Evolutionary conservation across 495 filamentous ascomycete species (phyloP).

Genomic region (Ascobolus immersus): DNA sequence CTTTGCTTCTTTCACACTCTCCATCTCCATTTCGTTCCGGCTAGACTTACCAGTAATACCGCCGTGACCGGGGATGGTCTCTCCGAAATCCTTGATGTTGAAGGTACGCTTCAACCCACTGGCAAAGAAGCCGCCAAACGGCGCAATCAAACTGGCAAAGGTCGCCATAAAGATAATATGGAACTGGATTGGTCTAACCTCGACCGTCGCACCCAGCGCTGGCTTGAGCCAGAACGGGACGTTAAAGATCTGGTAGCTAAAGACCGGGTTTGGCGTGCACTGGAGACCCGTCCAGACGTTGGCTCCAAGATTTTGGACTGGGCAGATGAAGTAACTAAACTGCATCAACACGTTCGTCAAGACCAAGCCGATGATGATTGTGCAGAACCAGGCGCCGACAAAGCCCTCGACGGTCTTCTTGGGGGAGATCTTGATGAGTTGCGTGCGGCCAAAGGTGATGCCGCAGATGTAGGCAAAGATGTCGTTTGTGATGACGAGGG

Average conservation of each 20-base stretch:
- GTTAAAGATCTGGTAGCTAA: conserved; percentile 50
- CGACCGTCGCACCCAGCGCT: conserved; percentile 28
- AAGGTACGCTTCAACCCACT: conserved; percentile 95
- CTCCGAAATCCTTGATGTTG: conserved; percentile 99
- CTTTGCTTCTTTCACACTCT: neutral
- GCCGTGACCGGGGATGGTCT: conserved; percentile 90
- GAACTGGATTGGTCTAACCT: conserved; percentile 70
- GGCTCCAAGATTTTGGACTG: conserved; percentile 85
- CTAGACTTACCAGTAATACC: conserved; percentile 43
- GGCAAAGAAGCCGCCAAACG: conserved; percentile 96
- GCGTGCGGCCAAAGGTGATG: conserved; percentile 87
- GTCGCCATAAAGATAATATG: conserved; percentile 76
- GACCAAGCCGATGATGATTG: conserved; percentile 54
- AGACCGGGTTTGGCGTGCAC: conserved; percentile 82
- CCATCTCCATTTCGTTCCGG: neutral
- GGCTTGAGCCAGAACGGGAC: conserved; percentile 43
- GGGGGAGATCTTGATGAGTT: conserved; percentile 89
- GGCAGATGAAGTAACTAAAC: conserved; percentile 95
- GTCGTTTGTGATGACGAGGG: conserved; percentile 92
- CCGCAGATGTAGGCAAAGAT: conserved; percentile 97
- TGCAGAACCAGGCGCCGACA: conserved; percentile 88
- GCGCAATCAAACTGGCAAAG: conserved; percentile 90
- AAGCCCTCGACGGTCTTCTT: conserved; percentile 99
- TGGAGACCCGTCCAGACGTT: conserved; percentile 77
- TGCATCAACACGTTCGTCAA: conserved; percentile 73